Evolutionary conservation across 345 rosid genomes (phyloP).

Genomic region (Eucalyptus cloeziana): DNA sequence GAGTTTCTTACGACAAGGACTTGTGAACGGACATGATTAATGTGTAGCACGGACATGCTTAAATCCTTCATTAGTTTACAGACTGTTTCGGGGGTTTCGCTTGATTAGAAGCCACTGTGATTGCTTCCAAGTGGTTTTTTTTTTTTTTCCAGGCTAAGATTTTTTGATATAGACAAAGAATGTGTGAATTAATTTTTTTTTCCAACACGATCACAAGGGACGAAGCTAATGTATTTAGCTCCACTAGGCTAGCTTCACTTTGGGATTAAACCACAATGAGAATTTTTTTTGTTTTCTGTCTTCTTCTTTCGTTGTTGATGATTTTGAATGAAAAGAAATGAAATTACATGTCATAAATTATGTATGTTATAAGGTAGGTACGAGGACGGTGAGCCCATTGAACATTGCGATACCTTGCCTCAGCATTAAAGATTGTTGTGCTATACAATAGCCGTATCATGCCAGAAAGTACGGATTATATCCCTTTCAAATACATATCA

Average conservation of each 20-base stretch:
- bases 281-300: no score
- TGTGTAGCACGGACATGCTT: neutral
- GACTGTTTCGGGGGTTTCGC: neutral
- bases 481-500: neutral
- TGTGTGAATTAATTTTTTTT: neutral
- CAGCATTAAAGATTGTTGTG: neutral
- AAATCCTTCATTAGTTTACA: neutral
- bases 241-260: neutral
- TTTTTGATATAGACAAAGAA: neutral
- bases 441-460: neutral
- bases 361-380: neutral
- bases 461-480: neutral
- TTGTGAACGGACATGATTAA: neutral
- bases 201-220: neutral
- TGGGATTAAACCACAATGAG: neutral
- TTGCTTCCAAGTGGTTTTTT: neutral
- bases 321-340: neutral
- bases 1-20: neutral
- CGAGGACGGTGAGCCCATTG: neutral
- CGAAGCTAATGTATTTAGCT: neutral
- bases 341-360: neutral
- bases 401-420: neutral
- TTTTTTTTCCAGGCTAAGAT: neutral
- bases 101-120: neutral
- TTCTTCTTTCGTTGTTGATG: neutral